phyloP scores from a whole-genome alignment of 2,329 filamentous ascomycete species.

The Sphaerulina musiva region DNA sequence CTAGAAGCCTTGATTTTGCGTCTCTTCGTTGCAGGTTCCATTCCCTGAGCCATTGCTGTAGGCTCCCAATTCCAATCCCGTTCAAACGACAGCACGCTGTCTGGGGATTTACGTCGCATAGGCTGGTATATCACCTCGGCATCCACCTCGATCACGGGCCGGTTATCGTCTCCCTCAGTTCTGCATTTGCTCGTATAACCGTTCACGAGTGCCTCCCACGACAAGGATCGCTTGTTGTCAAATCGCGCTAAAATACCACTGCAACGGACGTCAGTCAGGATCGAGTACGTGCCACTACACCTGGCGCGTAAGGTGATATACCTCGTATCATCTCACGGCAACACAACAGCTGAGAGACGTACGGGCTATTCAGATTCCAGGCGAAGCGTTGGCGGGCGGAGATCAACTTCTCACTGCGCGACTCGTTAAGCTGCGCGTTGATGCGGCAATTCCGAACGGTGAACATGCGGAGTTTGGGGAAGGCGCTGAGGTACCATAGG shows the following conservation, averaged over 20 bases:
- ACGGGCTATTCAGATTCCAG: background rate
- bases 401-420: background rate
- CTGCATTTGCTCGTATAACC: background rate
- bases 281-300: background rate
- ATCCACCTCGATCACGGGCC: background rate
- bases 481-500: slow-evolving; percentile 17
- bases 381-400: background rate
- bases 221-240: background rate
- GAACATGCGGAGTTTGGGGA: slow-evolving; percentile 18
- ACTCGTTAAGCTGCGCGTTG: background rate
- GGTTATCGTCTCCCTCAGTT: background rate
- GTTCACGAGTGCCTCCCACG: background rate
- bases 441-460: slow-evolving; percentile 8
- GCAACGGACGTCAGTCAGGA: background rate
- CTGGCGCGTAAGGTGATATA: background rate
- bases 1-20: background rate
- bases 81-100: background rate
- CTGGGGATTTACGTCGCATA: no score
- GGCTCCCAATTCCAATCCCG: background rate
- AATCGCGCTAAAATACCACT: background rate
- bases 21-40: background rate
- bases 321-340: background rate
- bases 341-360: background rate
- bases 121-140: background rate
- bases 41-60: background rate